Evolutionary conservation across 495 filamentous ascomycete genomes (phyloP).

Genomic region (Staphylotrichum tortipilum): DNA sequence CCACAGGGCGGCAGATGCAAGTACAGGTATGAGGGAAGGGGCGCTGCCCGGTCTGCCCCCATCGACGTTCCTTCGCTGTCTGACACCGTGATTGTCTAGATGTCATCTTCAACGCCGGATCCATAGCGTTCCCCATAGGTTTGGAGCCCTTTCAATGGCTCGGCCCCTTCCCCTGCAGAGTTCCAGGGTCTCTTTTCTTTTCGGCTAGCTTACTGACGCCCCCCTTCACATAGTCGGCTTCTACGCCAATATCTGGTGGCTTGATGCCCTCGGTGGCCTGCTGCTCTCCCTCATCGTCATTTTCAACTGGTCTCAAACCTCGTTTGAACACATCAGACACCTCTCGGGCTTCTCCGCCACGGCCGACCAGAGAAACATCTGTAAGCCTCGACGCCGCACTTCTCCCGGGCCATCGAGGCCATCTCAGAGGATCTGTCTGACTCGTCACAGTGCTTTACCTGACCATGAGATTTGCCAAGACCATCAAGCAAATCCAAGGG

Average conservation of each 20-base stretch:
- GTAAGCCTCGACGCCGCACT: slow-evolving; percentile 17
- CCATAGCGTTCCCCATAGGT: slow-evolving; percentile 75
- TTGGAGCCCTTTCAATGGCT: too few relatives aligned
- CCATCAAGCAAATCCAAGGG: slow-evolving; percentile 80
- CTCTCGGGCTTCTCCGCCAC: slow-evolving; percentile 74
- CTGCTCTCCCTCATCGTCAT: slow-evolving; percentile 77
- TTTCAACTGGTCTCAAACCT: slow-evolving; percentile 72
- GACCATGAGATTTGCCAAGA: slow-evolving; percentile 88
- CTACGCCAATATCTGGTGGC: slow-evolving; percentile 71
- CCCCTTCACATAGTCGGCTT: slow-evolving; percentile 50
- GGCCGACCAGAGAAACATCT: slow-evolving; percentile 70
- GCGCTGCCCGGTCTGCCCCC: not conserved
- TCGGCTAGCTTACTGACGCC: not conserved
- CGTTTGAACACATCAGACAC: slow-evolving; percentile 69
- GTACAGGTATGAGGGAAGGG: slow-evolving; percentile 13
- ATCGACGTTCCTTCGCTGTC: not conserved
- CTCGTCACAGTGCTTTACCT: slow-evolving; percentile 59
- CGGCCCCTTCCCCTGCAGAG: too few relatives aligned
- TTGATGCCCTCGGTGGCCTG: slow-evolving; percentile 78
- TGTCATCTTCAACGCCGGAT: slow-evolving; percentile 87
- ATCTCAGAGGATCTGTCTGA: slow-evolving; percentile 2
- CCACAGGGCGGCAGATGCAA: slow-evolving; percentile 24
- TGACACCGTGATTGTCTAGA: slow-evolving; percentile 32
- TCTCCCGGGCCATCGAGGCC: too few relatives aligned
- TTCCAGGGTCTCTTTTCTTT: not conserved